Evolutionary conservation across 139 green algal species (phyloP).

Genomic region (Penium margaritaceum): DNA sequence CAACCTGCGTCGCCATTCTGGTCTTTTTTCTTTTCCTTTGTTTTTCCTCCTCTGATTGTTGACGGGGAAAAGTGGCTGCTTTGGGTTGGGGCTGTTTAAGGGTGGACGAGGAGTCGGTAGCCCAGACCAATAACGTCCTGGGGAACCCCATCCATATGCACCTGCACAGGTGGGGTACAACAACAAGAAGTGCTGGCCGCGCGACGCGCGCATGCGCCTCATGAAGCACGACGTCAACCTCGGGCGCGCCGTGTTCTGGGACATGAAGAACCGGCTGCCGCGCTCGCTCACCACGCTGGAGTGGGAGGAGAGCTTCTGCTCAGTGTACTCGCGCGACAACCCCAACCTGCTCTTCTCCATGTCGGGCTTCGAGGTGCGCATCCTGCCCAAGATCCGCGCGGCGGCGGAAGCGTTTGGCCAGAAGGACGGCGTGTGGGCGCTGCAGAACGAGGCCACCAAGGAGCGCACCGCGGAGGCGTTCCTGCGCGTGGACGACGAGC

Average conservation of each 20-base stretch:
- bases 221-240: slow-evolving; percentile 99
- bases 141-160: too few species aligned
- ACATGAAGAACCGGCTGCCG: slow-evolving; percentile 67
- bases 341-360: slow-evolving; percentile 98
- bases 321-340: slow-evolving; percentile 94
- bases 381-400: slow-evolving; percentile 86
- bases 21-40: too few species aligned
- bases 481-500: slow-evolving; percentile 94
- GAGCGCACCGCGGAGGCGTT: slow-evolving; percentile 88
- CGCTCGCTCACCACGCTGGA: slow-evolving; percentile 90
- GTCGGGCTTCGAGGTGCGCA: slow-evolving; percentile 93
- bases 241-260: slow-evolving; percentile 71
- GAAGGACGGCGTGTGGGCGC: slow-evolving; percentile 90
- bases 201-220: slow-evolving; percentile 95
- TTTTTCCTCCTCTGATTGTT: too few species aligned
- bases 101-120: too few species aligned
- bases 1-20: too few species aligned
- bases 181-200: slow-evolving; percentile 98
- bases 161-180: slow-evolving; percentile 99
- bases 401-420: slow-evolving; percentile 79
- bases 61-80: too few species aligned
- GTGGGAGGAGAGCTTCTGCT: slow-evolving; percentile 92
- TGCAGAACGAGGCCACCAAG: slow-evolving; percentile 95
- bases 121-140: too few species aligned
- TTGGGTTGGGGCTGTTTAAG: too few species aligned